phyloP scores from a whole-genome alignment of 345 rosid genomes.

The Sapria himalayana region DNA sequence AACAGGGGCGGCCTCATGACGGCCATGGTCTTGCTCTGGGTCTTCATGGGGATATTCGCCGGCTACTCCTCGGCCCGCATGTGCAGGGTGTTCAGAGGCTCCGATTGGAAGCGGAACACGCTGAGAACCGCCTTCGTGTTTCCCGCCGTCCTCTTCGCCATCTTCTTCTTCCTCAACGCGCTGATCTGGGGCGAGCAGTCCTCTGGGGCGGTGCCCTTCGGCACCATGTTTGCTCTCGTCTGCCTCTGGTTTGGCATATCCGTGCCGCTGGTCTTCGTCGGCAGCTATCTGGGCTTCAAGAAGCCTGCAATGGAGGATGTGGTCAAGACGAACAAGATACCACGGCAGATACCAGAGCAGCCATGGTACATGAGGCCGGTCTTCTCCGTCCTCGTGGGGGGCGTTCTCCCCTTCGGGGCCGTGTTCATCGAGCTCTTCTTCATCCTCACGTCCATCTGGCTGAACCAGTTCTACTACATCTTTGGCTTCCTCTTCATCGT shows the following conservation, averaged over 20 bases:
- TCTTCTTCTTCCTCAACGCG: constrained; percentile 77
- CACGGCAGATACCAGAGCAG: constrained; percentile 85
- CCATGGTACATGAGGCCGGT: constrained; percentile 93
- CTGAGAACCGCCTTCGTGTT: constrained; percentile 89
- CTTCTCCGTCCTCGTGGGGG: constrained; percentile 81
- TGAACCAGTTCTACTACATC: constrained; percentile 97
- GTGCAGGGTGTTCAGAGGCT: constrained; percentile 88
- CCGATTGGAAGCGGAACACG: constrained; percentile 86
- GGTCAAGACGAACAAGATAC: constrained; percentile 88
- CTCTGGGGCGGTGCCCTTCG: constrained; percentile 91
- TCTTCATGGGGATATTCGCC: constrained; percentile 86
- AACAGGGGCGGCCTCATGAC: constrained; percentile 98
- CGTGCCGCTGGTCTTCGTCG: constrained; percentile 83
- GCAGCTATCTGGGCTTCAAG: constrained; percentile 85
- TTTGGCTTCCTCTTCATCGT: constrained; percentile 96
- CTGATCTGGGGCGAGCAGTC: constrained; percentile 91
- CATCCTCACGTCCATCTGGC: constrained; percentile 89
- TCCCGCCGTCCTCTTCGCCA: constrained; percentile 58
- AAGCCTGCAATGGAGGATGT: constrained; percentile 82
- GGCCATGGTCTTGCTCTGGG: constrained; percentile 97
- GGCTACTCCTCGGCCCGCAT: constrained; percentile 82
- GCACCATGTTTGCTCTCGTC: constrained; percentile 91
- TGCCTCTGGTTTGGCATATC: constrained; percentile 97
- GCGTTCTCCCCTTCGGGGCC: constrained; percentile 93
- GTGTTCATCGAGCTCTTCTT: constrained; percentile 96